These are phyloP conservation scores for Flammula alnicola DNA, from an alignment of 1,284 basidiomycete genomes.

Conservation along the genomic window DNA sequence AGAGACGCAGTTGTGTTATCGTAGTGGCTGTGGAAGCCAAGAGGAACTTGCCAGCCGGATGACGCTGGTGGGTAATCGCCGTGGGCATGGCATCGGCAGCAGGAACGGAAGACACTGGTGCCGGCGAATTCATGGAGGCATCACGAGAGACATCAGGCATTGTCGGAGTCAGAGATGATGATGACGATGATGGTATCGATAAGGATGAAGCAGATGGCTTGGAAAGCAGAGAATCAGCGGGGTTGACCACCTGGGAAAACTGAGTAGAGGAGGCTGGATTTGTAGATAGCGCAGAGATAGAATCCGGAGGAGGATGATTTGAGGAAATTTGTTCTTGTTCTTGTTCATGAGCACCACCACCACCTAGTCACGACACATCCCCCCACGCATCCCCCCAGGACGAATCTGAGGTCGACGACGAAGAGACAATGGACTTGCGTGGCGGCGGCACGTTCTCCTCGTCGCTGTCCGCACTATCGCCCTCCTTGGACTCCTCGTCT, in stretches of 20 bases:
- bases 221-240: background rate
- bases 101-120: background rate
- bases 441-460: conserved; percentile 5
- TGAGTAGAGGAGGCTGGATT: background rate
- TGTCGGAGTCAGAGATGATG: background rate
- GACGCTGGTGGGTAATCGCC: background rate
- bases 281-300: background rate
- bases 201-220: background rate
- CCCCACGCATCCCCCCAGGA: conserved; percentile 26
- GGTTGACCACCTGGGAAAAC: background rate
- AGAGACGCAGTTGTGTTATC: conserved; percentile 19
- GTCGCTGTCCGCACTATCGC: conserved; percentile 14
- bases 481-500: conserved; percentile 28
- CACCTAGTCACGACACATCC: conserved; percentile 32
- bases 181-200: conserved; percentile 6
- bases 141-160: background rate
- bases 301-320: background rate
- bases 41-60: background rate
- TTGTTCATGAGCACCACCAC: too few relatives aligned
- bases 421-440: conserved; percentile 5
- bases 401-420: conserved; percentile 14
- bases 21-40: background rate
- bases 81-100: background rate
- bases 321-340: background rate
- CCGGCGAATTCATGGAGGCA: conserved; percentile 5